These are phyloP conservation scores for Saccharomycopsis sp. DNA, from an alignment of 805 yeast species.

Conservation along the genomic window DNA sequence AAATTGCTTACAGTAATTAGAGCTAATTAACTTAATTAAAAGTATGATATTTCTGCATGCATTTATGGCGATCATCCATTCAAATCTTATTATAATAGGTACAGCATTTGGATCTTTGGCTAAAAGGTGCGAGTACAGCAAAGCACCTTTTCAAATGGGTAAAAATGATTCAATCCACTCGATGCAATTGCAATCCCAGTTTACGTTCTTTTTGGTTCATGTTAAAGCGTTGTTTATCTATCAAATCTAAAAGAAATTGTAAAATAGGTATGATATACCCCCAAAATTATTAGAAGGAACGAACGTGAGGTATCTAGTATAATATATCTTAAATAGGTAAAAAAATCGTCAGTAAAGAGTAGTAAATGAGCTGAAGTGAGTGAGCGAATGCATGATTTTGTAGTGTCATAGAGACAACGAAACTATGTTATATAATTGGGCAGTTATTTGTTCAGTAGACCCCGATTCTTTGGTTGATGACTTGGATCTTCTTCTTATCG, in stretches of 20 bases:
- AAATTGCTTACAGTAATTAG: not conserved
- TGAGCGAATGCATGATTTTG: not conserved
- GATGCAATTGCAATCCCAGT: not conserved
- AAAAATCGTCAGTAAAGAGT: no score
- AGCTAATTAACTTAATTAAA: not conserved
- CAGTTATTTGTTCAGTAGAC: slow-evolving; percentile 5
- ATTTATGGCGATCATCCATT: no score
- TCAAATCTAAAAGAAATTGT: not conserved
- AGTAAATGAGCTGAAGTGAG: no score
- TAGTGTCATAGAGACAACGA: not conserved
- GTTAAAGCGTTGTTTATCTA: not conserved
- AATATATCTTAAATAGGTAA: no score
- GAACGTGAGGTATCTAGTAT: not conserved
- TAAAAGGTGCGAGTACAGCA: no score
- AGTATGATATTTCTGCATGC: no score
- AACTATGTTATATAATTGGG: not conserved
- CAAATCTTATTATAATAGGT: not conserved
- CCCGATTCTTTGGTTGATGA: slow-evolving; percentile 17
- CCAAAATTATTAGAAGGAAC: not conserved
- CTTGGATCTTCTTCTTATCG: slow-evolving; percentile 16
- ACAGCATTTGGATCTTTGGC: no score
- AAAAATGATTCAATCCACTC: not conserved
- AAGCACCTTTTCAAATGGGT: not conserved
- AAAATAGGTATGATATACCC: not conserved
- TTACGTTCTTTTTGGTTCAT: not conserved